A percentile compares a stretch with the other conserved stretches of the same genome.
Conservation (phyloP, 805 yeast genomes). For the Metschnikowia lochheadii region DNA sequence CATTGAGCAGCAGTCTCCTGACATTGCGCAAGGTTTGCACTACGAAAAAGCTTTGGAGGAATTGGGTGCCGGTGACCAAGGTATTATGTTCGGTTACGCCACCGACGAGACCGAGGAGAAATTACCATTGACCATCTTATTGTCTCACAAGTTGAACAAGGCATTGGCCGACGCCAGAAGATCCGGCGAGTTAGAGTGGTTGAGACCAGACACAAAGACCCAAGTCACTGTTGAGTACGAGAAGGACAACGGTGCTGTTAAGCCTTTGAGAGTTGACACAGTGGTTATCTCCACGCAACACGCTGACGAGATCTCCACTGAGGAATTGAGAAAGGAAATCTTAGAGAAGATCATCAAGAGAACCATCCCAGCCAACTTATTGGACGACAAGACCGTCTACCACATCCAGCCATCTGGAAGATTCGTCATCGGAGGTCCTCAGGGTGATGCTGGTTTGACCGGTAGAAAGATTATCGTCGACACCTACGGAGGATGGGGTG, state of each 20-base stretch:
- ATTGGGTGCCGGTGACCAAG: constrained; percentile 99
- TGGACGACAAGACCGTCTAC: constrained; percentile 93
- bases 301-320: constrained; percentile 93
- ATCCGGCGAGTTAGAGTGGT: constrained; percentile 90
- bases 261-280: constrained; percentile 96
- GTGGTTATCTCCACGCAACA: constrained; percentile 97
- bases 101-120: constrained; percentile 98
- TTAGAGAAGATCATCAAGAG: constrained; percentile 78
- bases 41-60: constrained; percentile 94
- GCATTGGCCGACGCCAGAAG: constrained; percentile 98
- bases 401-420: constrained; percentile 99
- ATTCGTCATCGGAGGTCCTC: constrained; percentile 99
- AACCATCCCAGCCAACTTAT: constrained; percentile 85
- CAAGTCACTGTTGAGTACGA: constrained; percentile 98
- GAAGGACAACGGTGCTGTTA: constrained; percentile 90
- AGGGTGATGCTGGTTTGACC: constrained; percentile 99
- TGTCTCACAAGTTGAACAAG: constrained; percentile 94
- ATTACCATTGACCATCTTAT: constrained; percentile 88
- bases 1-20: constrained; percentile 98
- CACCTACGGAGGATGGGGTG: constrained; percentile 99
- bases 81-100: constrained; percentile 99
- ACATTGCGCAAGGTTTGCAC: constrained; percentile 99
- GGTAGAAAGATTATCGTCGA: constrained; percentile 99
- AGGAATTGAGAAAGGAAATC: constrained; percentile 78
- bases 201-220: constrained; percentile 99